Base-by-base conservation (phyloP, 345 rosid species). In the Cardamine chenopodiifolia region DNA sequence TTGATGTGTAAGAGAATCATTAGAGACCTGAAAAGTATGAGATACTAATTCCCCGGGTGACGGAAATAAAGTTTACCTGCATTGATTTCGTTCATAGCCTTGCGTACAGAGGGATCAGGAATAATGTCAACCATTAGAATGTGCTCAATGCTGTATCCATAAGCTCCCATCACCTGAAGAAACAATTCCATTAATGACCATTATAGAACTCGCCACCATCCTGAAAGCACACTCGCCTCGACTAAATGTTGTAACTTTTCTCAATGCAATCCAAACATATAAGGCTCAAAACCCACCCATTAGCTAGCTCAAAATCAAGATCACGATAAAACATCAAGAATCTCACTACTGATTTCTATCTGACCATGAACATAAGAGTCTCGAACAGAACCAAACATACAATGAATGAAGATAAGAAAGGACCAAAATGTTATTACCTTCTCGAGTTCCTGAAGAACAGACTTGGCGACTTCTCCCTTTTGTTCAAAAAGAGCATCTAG, bases 51-150 rank as follows among this genome's bases (percentile, higher is more conserved):
- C n/a, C n/a, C n/a, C n/a, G n/a, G n/a, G n/a, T n/a, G n/a, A n/a
- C n/a, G n/a, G n/a, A n/a, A n/a, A n/a, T 25, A 3, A 39, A 25
- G 6, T 7, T 71, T 80, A 95, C 99, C 98, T 75, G 99, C 99
- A 80, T 96, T 96, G 70, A 96, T 96, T 85, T 96, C 99, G 42
- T 96, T 96, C 99, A 96, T 92, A 15, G 99, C 98, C 82, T 74
- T 86, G 68, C 98, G 96, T 18, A 96, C 98, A 60, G 97, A 76
- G 9, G 88, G 56, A 79, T 96, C 99, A 2, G 99, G 97, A 73
- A 96, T 77, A 66, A 96, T 89, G 84, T 96, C 99, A 75, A 96
- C 91, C 99, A 96, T 86, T 67, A 96, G 83, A 53, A 96, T 92
- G 80, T 96, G 98, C 83, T 96, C 98, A 56, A 96, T 92, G 86